Conservation (phyloP, 352 stramenopile genomes). For the Phytophthora pini region DNA sequence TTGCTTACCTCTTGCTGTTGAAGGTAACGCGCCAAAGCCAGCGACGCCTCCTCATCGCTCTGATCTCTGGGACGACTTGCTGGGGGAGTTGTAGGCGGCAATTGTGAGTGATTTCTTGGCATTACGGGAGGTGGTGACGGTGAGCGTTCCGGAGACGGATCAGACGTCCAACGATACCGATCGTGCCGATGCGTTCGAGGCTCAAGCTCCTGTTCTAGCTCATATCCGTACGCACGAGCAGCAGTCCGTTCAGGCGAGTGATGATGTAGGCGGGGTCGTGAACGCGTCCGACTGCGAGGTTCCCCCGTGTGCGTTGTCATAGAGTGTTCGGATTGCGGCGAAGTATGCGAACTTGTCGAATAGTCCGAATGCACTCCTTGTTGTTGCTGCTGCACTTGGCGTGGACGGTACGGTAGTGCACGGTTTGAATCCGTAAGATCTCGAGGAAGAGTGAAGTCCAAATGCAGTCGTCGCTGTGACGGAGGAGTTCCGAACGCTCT, state of each 20-base stretch:
- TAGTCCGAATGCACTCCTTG: slow-evolving; percentile 16
- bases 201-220: slow-evolving; percentile 38
- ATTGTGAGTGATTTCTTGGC: slow-evolving; percentile 24
- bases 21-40: slow-evolving; percentile 70
- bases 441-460: slow-evolving; percentile 43
- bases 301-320: slow-evolving; percentile 23
- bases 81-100: slow-evolving; percentile 21
- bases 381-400: slow-evolving; percentile 11
- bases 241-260: slow-evolving; percentile 36
- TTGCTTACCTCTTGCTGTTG: slow-evolving; percentile 70
- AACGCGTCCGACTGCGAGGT: slow-evolving; percentile 20
- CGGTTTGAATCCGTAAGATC: slow-evolving; percentile 16
- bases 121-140: slow-evolving; percentile 21
- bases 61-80: slow-evolving; percentile 20
- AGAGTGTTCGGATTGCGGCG: slow-evolving; percentile 21
- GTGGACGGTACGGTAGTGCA: slow-evolving; percentile 15
- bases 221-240: slow-evolving; percentile 34
- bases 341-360: slow-evolving; percentile 20
- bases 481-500: slow-evolving; percentile 14
- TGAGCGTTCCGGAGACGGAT: slow-evolving; percentile 19
- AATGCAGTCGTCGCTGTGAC: slow-evolving; percentile 37
- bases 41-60: slow-evolving; percentile 67
- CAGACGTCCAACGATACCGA: slow-evolving; percentile 31
- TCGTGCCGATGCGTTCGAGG: slow-evolving; percentile 32
- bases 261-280: slow-evolving; percentile 25